Evolutionary conservation across 768 basidiomycete species (phyloP).

Genomic region (Galerina marginata): DNA sequence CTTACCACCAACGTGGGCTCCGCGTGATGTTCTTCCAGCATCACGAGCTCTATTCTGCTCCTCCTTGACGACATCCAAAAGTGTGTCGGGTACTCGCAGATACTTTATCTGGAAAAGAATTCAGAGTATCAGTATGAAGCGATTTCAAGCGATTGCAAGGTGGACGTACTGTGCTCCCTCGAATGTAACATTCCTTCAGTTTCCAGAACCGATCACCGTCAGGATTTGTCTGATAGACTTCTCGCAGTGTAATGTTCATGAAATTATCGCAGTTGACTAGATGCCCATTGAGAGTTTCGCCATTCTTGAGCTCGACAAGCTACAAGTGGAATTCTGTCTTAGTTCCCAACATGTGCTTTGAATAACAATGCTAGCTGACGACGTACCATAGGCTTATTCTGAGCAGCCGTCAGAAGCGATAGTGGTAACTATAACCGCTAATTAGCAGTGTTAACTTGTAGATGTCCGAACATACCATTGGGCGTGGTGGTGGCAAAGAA

Average conservation of each 20-base stretch:
- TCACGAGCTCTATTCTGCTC: constrained; percentile 89
- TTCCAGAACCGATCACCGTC: constrained; percentile 98
- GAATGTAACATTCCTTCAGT: constrained; percentile 95
- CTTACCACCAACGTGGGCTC: constrained; percentile 42
- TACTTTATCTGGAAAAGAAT: constrained; percentile 83
- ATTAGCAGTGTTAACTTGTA: neutral
- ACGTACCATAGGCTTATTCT: constrained; percentile 96
- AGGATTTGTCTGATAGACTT: constrained; percentile 95
- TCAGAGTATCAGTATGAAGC: neutral
- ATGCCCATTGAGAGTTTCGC: constrained; percentile 99
- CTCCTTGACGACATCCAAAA: constrained; percentile 90
- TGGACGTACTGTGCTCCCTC: constrained; percentile 90
- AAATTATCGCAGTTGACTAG: constrained; percentile 99
- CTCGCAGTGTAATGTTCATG: constrained; percentile 98
- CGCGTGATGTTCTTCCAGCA: constrained; percentile 69
- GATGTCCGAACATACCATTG: neutral
- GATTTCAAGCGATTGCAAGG: neutral
- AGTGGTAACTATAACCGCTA: constrained; percentile 75
- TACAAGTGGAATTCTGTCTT: constrained; percentile 33
- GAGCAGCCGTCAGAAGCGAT: constrained; percentile 94
- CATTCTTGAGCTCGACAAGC: constrained; percentile 96
- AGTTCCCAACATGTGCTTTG: neutral
- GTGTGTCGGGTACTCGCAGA: constrained; percentile 89
- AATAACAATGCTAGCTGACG: neutral
- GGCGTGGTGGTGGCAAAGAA: neutral